These are phyloP conservation scores for Pecoramyces ruminantium DNA, from an alignment of 192 early-diverging fungal species.

Conservation along the genomic window DNA sequence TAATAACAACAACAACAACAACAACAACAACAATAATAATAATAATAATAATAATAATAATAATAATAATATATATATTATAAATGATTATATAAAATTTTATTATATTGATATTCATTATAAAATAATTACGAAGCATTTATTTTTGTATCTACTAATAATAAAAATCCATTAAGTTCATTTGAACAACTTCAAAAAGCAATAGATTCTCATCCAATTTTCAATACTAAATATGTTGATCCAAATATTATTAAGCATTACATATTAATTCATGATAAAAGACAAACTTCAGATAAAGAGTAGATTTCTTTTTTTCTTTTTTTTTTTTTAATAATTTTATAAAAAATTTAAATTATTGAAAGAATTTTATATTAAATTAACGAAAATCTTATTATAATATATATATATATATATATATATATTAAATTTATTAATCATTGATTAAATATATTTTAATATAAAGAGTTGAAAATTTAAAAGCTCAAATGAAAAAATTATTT, in stretches of 20 bases:
- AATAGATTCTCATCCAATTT: constrained; percentile 28
- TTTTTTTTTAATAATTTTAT: neutral
- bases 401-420: neutral
- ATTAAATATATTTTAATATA: no score
- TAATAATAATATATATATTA: no score
- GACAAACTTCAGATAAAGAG: constrained; percentile 27
- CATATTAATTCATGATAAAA: constrained; percentile 69
- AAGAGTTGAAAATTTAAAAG: constrained; percentile 39
- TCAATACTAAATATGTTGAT: constrained; percentile 60
- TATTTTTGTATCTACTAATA: constrained; percentile 41
- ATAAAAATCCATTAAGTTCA: constrained; percentile 57
- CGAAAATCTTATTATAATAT: neutral
- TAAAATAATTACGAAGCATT: constrained; percentile 9
- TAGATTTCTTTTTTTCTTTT: constrained; percentile 9
- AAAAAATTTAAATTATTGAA: no score
- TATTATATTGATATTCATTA: neutral
- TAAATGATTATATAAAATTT: neutral
- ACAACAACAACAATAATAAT: no score
- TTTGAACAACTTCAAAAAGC: constrained; percentile 35
- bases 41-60: no score
- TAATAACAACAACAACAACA: neutral
- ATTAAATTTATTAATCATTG: constrained; percentile 1
- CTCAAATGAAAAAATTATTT: constrained; percentile 47
- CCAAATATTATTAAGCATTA: constrained; percentile 62
- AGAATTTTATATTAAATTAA: no score